Percentiles rank a stretch among this genome's conserved stretches.
phyloP scores from a whole-genome alignment of 805 yeast species.

The Metschnikowia cubensis region DNA sequence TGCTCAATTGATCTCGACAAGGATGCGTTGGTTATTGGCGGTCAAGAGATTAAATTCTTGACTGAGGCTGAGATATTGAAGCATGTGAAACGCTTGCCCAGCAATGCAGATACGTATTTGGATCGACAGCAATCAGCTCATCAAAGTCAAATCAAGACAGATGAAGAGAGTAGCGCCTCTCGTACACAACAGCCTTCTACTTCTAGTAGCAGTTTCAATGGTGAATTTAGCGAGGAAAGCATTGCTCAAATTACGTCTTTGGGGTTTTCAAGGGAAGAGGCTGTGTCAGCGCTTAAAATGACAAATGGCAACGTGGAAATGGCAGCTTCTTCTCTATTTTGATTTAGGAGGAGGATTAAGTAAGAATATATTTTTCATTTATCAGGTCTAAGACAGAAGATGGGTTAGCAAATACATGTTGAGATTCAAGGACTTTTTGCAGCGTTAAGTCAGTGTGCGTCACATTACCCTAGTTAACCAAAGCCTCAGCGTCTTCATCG shows the following conservation, averaged over 20 bases:
- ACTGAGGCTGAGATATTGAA: constrained; percentile 64
- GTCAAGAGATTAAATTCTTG: constrained; percentile 66
- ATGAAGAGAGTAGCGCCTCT: neutral
- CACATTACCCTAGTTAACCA: neutral
- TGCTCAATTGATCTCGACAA: constrained; percentile 71
- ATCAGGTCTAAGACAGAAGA: neutral
- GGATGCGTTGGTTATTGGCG: constrained; percentile 67
- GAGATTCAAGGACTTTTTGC: neutral
- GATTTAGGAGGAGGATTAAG: constrained; percentile 1
- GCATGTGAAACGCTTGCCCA: constrained; percentile 10
- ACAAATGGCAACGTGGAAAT: constrained; percentile 77
- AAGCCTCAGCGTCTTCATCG: constrained; percentile 31
- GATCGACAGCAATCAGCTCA: neutral
- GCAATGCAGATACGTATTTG: neutral
- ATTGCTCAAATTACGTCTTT: constrained; percentile 46
- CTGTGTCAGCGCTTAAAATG: constrained; percentile 56
- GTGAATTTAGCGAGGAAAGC: constrained; percentile 1
- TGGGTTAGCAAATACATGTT: neutral
- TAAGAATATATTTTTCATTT: neutral
- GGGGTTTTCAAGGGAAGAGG: constrained; percentile 69
- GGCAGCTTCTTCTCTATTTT: constrained; percentile 78
- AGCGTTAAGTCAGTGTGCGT: neutral
- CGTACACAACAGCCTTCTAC: neutral
- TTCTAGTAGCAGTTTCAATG: neutral
- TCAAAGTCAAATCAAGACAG: neutral